Conservation (phyloP, 768 basidiomycete genomes). For the Auriscalpium vulgare region DNA sequence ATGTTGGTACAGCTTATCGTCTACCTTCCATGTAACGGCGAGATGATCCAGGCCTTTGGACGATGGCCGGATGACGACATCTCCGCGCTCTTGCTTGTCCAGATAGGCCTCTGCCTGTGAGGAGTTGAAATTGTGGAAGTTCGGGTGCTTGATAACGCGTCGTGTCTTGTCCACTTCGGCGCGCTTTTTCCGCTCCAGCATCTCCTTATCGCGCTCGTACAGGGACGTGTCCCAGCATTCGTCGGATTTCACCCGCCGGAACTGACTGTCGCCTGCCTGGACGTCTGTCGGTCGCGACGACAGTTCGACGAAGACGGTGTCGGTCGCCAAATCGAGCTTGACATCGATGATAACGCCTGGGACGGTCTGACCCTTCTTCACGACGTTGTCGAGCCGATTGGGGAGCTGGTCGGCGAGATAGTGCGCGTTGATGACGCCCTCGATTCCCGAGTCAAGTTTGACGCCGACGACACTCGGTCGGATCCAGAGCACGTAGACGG, state of each 20-base stretch:
- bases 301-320: conserved; percentile 63
- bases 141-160: conserved; percentile 93
- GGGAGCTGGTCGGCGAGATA: conserved; percentile 47
- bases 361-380: conserved; percentile 75
- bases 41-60: conserved; percentile 91
- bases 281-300: conserved; percentile 63
- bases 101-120: conserved; percentile 84
- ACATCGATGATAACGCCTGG: conserved; percentile 72
- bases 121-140: conserved; percentile 93
- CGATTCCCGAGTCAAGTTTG: conserved; percentile 89
- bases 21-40: conserved; percentile 99
- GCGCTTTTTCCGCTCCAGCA: conserved; percentile 75
- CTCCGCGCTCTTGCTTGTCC: conserved; percentile 86
- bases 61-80: conserved; percentile 93
- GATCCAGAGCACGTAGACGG: conserved; percentile 57
- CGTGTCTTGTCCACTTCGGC: conserved; percentile 73
- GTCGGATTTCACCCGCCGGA: conserved; percentile 53
- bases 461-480: conserved; percentile 46
- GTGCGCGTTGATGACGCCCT: conserved; percentile 61
- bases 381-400: conserved; percentile 31
- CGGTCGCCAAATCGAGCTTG: conserved; percentile 51
- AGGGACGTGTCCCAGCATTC: conserved; percentile 58
- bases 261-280: conserved; percentile 50
- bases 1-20: conserved; percentile 92
- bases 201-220: conserved; percentile 59